Percentiles rank a stretch among this genome's conserved stretches.
phyloP scores from a whole-genome alignment of 768 basidiomycete species.

The Mycena pura region DNA sequence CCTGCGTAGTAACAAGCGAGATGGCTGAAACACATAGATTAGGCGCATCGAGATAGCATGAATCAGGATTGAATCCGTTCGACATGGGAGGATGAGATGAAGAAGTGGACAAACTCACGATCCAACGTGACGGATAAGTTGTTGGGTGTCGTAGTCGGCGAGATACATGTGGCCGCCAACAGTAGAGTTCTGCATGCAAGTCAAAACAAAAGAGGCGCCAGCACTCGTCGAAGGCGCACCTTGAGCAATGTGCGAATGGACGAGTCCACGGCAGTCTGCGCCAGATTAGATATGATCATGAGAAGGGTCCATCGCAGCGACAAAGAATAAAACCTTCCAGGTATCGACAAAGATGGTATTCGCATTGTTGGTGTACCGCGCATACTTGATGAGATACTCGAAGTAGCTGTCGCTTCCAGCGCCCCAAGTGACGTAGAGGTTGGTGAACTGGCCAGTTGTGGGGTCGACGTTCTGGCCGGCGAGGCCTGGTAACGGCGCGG shows the following conservation, averaged over 20 bases:
- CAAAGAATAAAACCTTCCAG: constrained; percentile 46
- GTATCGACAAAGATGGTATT: constrained; percentile 66
- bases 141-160: constrained; percentile 62
- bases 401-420: constrained; percentile 80
- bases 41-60: no score
- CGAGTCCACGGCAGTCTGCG: constrained; percentile 67
- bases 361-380: constrained; percentile 70
- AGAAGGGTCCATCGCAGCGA: neutral
- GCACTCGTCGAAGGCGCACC: no score
- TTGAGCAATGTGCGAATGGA: constrained; percentile 65
- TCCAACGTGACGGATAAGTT: constrained; percentile 61
- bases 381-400: constrained; percentile 78
- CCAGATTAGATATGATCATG: neutral
- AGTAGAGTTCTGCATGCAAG: constrained; percentile 58
- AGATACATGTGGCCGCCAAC: constrained; percentile 69
- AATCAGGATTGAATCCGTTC: no score
- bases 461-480: constrained; percentile 67
- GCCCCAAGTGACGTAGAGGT: constrained; percentile 67
- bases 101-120: constrained; percentile 43
- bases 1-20: constrained; percentile 78
- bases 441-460: constrained; percentile 52
- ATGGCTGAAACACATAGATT: constrained; percentile 53
- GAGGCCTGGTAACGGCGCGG: constrained; percentile 47
- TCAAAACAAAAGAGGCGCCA: neutral
- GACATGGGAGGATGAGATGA: no score